Percentiles rank a stretch among this genome's conserved stretches.
phyloP scores from a whole-genome alignment of 1,139 yeast species.

The Hansenula sp. region DNA sequence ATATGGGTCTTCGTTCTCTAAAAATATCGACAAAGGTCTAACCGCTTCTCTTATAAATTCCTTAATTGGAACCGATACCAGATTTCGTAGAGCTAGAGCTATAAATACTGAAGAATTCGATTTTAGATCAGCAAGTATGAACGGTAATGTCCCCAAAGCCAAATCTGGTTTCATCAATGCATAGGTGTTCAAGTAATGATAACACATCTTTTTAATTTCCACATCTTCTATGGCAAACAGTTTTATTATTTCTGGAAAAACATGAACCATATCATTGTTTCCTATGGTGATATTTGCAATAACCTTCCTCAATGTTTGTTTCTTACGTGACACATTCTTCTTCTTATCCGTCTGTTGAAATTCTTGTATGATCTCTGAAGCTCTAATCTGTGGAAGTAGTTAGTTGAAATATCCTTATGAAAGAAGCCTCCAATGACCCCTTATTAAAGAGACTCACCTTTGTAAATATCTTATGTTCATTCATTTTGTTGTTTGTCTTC shows the following conservation, averaged over 20 bases:
- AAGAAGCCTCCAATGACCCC: too few relatives aligned
- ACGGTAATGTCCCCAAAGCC: slow-evolving; percentile 54
- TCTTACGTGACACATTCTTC: slow-evolving; percentile 37
- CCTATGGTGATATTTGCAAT: slow-evolving; percentile 84
- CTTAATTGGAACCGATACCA: slow-evolving; percentile 54
- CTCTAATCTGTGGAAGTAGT: slow-evolving; percentile 13
- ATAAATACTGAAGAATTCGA: slow-evolving; percentile 39
- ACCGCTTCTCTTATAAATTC: slow-evolving; percentile 48
- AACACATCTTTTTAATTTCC: slow-evolving; percentile 69
- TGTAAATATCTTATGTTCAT: slow-evolving; percentile 20
- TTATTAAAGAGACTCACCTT: slow-evolving; percentile 19
- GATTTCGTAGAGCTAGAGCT: slow-evolving; percentile 59
- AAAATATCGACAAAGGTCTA: slow-evolving; percentile 31
- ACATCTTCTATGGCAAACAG: slow-evolving; percentile 63
- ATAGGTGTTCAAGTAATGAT: slow-evolving; percentile 57
- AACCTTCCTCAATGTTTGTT: slow-evolving; percentile 66
- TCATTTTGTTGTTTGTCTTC: slow-evolving; percentile 12
- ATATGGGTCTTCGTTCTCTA: slow-evolving; percentile 53
- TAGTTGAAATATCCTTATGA: background rate
- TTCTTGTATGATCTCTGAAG: slow-evolving; percentile 31
- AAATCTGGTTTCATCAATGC: slow-evolving; percentile 55
- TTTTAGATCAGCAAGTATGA: slow-evolving; percentile 47
- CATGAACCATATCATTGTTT: slow-evolving; percentile 65
- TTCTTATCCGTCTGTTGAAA: slow-evolving; percentile 30
- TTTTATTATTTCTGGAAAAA: slow-evolving; percentile 65